A percentile compares a stretch with the other conserved stretches of the same genome.
Conservation (phyloP, 1,284 basidiomycete species). For the Hymenochaete sp. region DNA sequence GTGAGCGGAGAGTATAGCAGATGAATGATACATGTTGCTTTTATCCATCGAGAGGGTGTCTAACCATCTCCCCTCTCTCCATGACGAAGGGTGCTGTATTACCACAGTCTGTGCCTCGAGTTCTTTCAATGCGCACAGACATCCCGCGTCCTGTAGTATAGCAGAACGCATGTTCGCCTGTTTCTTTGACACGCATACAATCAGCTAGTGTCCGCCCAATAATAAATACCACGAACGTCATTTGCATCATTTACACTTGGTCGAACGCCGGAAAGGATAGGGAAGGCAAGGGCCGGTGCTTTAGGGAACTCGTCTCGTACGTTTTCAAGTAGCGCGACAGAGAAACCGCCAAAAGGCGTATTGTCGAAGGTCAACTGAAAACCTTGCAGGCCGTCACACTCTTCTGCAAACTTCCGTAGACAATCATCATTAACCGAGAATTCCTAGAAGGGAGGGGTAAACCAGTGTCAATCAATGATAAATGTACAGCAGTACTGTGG, state of each 20-base stretch:
- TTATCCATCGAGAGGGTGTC: conserved; percentile 28
- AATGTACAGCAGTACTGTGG: not conserved
- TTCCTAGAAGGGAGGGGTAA: conserved; percentile 32
- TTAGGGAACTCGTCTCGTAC: conserved; percentile 61
- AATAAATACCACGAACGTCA: conserved; percentile 26
- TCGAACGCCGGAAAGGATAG: conserved; percentile 43
- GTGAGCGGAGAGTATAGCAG: conserved; percentile 59
- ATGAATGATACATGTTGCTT: conserved; percentile 41
- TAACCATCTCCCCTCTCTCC: conserved; percentile 37
- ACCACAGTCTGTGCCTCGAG: conserved; percentile 48
- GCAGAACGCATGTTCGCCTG: conserved; percentile 29
- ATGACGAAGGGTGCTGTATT: conserved; percentile 39
- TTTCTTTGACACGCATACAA: conserved; percentile 10
- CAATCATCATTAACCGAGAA: conserved; percentile 54
- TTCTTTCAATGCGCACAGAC: conserved; percentile 44
- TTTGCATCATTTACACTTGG: conserved; percentile 32
- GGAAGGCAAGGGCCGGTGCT: conserved; percentile 44
- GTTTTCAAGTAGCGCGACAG: conserved; percentile 42
- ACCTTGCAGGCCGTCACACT: conserved; percentile 69
- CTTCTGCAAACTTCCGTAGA: conserved; percentile 59
- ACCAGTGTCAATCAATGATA: not conserved
- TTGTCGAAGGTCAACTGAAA: conserved; percentile 59
- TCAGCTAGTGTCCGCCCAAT: not conserved
- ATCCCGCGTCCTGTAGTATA: conserved; percentile 53
- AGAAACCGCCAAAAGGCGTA: conserved; percentile 55